Percentiles rank a stretch among this genome's conserved stretches.
phyloP scores from a whole-genome alignment of 2,329 filamentous ascomycete genomes.

The Pestalotiopsis sp. region DNA sequence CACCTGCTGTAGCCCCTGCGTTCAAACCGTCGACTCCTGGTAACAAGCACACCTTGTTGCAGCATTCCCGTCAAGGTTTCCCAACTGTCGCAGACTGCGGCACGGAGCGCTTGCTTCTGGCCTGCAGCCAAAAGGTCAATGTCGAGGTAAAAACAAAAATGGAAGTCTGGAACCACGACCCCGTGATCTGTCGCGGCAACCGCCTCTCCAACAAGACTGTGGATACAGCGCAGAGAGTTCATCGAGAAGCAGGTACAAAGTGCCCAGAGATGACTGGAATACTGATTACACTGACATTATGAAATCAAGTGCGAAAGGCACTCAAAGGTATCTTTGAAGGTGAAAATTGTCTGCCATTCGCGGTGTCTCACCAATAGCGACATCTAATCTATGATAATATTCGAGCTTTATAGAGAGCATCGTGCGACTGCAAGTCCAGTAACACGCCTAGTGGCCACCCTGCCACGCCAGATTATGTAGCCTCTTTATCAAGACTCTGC shows the following conservation, averaged over 20 bases:
- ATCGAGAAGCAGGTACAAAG: too few species aligned
- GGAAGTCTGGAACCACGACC: too few species aligned
- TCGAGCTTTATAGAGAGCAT: neutral
- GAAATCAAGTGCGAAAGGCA: too few species aligned
- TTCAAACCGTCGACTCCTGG: neutral
- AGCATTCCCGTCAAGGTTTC: neutral
- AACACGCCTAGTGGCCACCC: neutral
- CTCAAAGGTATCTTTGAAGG: too few species aligned
- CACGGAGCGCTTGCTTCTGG: neutral
- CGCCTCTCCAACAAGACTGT: too few species aligned
- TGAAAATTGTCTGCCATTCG: too few species aligned
- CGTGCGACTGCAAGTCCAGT: neutral
- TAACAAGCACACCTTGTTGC: neutral
- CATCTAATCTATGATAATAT: too few species aligned
- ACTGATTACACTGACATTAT: too few species aligned
- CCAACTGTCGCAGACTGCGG: neutral
- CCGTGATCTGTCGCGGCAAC: too few species aligned
- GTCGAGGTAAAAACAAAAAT: neutral
- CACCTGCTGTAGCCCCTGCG: neutral
- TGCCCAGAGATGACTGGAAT: too few species aligned
- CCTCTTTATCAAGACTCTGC: conserved; percentile 3
- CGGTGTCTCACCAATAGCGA: too few species aligned
- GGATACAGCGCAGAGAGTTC: too few species aligned
- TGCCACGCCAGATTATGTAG: neutral
- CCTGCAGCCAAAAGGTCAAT: neutral